Evolutionary conservation across 495 filamentous ascomycete species (phyloP).

Genomic region (Aspergillus kassunensis): DNA sequence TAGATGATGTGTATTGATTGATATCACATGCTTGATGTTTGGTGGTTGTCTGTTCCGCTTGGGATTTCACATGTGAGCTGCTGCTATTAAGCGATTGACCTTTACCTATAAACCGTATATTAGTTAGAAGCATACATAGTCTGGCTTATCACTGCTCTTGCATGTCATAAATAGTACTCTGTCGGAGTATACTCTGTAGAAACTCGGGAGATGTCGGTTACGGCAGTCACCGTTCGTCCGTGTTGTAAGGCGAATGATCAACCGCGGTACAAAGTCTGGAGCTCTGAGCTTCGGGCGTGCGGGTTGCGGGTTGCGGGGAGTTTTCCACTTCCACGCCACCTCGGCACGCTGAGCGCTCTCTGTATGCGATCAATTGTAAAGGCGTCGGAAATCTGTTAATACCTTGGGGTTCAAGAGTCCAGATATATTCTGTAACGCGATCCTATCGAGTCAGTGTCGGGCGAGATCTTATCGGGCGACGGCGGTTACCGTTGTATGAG

Average conservation of each 20-base stretch:
- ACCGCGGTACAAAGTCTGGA: constrained; percentile 17
- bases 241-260: background rate
- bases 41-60: background rate
- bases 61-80: constrained; percentile 11
- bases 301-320: too few relatives aligned
- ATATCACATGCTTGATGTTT: constrained; percentile 13
- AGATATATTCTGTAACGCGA: too few relatives aligned
- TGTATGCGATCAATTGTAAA: too few relatives aligned
- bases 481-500: background rate
- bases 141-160: too few relatives aligned
- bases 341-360: too few relatives aligned
- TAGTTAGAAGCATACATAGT: too few relatives aligned
- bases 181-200: too few relatives aligned
- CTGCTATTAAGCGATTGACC: background rate
- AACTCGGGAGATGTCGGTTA: constrained; percentile 5
- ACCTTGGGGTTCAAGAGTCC: too few relatives aligned
- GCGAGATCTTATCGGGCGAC: constrained; percentile 11
- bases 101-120: background rate
- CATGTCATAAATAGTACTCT: too few relatives aligned
- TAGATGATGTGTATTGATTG: background rate
- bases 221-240: background rate
- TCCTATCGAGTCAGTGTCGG: constrained; percentile 3
- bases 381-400: too few relatives aligned
- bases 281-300: constrained; percentile 18
- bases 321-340: constrained; percentile 10